These are phyloP conservation scores for Solanum bulbocastanum DNA, from an alignment of 257 asterid species.

Conservation along the genomic window DNA sequence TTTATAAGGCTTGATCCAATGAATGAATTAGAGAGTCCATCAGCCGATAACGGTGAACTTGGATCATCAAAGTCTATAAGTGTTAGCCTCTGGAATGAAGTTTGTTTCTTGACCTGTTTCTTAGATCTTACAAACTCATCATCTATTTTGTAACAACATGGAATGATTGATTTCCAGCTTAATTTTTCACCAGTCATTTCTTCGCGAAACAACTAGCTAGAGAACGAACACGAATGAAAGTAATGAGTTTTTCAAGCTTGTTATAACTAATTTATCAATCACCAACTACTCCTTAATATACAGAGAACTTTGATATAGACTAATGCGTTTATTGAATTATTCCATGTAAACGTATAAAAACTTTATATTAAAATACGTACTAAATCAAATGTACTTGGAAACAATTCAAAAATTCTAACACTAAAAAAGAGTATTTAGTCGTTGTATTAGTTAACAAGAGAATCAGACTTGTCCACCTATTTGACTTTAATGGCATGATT, in stretches of 20 bases:
- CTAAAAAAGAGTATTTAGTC: not conserved
- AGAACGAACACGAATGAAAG: not conserved
- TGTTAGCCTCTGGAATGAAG: conserved; percentile 1
- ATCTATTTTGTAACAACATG: conserved; percentile 1
- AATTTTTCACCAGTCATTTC: not conserved
- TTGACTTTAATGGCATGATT: conserved; percentile 1
- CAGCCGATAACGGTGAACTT: conserved; percentile 1
- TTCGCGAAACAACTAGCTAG: not conserved
- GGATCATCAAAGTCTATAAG: conserved; percentile 1
- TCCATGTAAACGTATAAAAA: not conserved
- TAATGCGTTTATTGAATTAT: not conserved
- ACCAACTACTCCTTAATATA: not conserved
- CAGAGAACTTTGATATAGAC: not conserved
- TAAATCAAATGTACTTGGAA: not conserved
- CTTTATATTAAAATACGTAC: not conserved
- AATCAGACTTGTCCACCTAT: not conserved
- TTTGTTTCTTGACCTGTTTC: not conserved
- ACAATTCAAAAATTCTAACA: not conserved
- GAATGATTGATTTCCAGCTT: conserved; percentile 1
- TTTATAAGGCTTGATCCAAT: not conserved
- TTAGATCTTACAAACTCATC: not conserved
- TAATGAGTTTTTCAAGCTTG: not conserved
- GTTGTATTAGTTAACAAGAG: not conserved
- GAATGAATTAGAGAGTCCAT: conserved; percentile 4
- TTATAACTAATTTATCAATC: not conserved